Evolutionary conservation across 345 rosid species (phyloP), one percentile per base, ranked within the genome.

Genomic region (Brassica incana): DNA sequence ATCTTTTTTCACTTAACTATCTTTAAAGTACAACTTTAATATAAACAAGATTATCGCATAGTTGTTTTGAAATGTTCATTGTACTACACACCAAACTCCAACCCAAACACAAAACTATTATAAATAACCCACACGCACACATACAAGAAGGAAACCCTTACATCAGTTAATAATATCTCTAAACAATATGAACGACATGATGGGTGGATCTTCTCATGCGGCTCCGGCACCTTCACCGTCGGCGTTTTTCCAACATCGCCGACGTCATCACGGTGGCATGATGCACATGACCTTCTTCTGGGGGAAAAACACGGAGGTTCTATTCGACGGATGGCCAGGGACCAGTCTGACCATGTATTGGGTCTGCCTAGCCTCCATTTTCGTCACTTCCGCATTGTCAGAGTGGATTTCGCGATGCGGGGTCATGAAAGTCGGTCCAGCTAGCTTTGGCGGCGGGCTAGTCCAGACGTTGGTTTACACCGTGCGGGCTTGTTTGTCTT

Each of bases 271-370:
- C 60, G 82, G 82, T 48, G 78, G 67, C 23, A 80, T 80, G 83
- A 54, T 62, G 81, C 95, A 83, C 73, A 83, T 50, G 85, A 64
- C 85, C 33, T 90, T 94, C 86, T 89, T 23, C 74, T 94, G 95
- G 97, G 94, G 98, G 1, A 87, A 84, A 69, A 83, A 71, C 50
- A 40, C 90, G 4, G 83, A 85, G 76, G 74, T 94, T 72, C 88
- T 90, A 65, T 94, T 94, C 80, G 70, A 84, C 2, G 87, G 92
- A 3, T 94, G 98, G 98, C 97, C 98, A 6, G 91, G 91, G 66
- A 82, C 85, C 1, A 84, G 65, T 78, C 32, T 82, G 0, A 84
- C 77, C 18, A 92, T 88, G 98, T 94, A 94, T 58, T 90, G 91
- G 3, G 8, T 83, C 60, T 90, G 92, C 4, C 72, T 92, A 62